Conservation (phyloP, 2,329 filamentous ascomycete genomes). For the Fonsecaea erecta region DNA sequence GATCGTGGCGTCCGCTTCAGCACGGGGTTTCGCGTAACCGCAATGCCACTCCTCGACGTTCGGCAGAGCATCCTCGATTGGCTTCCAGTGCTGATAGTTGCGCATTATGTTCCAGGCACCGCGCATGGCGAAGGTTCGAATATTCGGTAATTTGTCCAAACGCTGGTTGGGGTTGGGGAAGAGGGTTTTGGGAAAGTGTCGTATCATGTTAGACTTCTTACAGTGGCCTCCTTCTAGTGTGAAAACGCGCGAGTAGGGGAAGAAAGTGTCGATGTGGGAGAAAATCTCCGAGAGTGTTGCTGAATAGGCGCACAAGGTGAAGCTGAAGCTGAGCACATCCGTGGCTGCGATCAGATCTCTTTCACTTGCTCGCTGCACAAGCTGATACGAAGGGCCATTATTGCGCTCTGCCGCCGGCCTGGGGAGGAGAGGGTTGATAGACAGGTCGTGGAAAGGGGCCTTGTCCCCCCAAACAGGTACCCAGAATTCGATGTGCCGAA, state of each 20-base stretch:
- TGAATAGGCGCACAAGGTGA: slow-evolving; percentile 67
- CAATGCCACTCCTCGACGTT: slow-evolving; percentile 63
- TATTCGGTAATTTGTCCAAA: slow-evolving; percentile 57
- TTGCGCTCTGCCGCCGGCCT: slow-evolving; percentile 14
- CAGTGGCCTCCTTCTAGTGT: slow-evolving; percentile 78
- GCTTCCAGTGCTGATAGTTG: slow-evolving; percentile 64
- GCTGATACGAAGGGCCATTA: slow-evolving; percentile 23
- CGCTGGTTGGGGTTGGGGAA: slow-evolving; percentile 38
- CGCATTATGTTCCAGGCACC: slow-evolving; percentile 79
- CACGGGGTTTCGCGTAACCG: slow-evolving; percentile 70
- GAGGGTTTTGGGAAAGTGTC: slow-evolving; percentile 55
- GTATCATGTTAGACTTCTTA: slow-evolving; percentile 73
- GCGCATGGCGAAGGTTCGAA: slow-evolving; percentile 72
- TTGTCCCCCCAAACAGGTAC: slow-evolving; percentile 72
- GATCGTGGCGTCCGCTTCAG: slow-evolving; percentile 73
- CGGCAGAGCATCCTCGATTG: slow-evolving; percentile 66
- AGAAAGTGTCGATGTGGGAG: slow-evolving; percentile 62
- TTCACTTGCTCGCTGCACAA: slow-evolving; percentile 22
- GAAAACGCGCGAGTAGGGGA: slow-evolving; percentile 67
- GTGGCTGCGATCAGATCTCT: slow-evolving; percentile 47
- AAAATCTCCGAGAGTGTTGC: slow-evolving; percentile 73
- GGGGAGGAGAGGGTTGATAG: slow-evolving; percentile 21
- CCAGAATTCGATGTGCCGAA: slow-evolving; percentile 77
- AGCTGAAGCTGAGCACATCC: slow-evolving; percentile 59
- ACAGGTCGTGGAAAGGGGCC: slow-evolving; percentile 27